These are phyloP conservation scores for Fagus sylvatica DNA, from an alignment of 306 rosid species.

Conservation along the genomic window DNA sequence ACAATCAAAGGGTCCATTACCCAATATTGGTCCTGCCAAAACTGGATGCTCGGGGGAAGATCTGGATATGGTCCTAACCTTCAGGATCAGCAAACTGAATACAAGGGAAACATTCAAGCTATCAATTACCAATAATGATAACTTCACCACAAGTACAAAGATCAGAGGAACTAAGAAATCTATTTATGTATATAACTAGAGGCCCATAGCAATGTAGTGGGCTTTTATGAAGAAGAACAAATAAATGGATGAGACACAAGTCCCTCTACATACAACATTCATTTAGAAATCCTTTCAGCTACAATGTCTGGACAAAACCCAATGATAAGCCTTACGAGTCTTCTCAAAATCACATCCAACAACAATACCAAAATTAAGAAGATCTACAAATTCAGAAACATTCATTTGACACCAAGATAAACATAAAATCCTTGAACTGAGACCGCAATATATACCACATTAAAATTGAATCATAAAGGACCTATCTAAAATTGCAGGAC, in stretches of 20 bases:
- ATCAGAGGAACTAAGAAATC: not conserved
- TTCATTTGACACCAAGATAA: not conserved
- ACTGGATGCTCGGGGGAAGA: slow-evolving; percentile 3
- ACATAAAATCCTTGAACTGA: not conserved
- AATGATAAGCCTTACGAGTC: not conserved
- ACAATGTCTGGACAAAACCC: not conserved
- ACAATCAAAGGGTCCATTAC: not conserved
- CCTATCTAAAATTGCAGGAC: not conserved
- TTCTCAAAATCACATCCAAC: not conserved
- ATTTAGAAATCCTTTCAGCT: not conserved
- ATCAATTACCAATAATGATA: not conserved
- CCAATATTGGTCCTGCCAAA: slow-evolving; percentile 1
- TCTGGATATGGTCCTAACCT: slow-evolving; percentile 5
- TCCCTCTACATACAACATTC: not conserved
- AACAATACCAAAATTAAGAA: not conserved
- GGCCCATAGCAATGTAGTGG: not conserved
- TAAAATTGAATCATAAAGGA: not conserved
- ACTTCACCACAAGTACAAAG: not conserved
- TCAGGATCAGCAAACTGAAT: slow-evolving; percentile 17
- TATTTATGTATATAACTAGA: not conserved
- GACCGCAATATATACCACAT: not conserved
- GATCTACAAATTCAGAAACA: not conserved
- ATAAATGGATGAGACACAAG: not conserved
- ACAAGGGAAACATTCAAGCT: not conserved
- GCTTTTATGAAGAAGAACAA: not conserved